These are phyloP conservation scores for Straminergon stramineum DNA, from an alignment of 225 moss, liverwort and hornwort genomes.

Conservation along the genomic window DNA sequence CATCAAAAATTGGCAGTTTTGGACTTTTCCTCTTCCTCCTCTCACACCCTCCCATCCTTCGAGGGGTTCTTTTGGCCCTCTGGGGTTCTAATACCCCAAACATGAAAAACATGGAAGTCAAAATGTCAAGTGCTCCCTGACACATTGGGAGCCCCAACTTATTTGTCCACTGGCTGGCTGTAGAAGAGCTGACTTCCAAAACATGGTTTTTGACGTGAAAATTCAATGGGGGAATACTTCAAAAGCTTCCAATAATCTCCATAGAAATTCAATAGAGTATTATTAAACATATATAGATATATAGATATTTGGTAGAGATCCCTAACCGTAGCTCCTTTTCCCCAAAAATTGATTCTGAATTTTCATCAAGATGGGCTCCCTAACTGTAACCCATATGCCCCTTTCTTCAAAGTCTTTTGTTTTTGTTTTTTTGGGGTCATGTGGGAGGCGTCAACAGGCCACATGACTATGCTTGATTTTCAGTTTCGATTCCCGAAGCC, in stretches of 20 bases:
- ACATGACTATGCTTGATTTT: constrained; percentile 12
- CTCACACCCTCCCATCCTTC: background rate
- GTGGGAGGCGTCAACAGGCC: constrained; percentile 16
- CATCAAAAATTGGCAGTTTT: background rate
- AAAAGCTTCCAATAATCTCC: background rate
- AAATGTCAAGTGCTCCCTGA: no score
- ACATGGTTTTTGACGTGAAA: background rate
- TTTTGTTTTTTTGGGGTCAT: background rate
- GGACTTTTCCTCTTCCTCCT: background rate
- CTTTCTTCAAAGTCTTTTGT: background rate
- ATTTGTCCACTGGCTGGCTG: background rate
- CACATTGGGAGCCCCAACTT: background rate
- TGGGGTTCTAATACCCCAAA: background rate
- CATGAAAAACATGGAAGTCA: no score
- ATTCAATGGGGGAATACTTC: background rate
- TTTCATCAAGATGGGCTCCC: background rate
- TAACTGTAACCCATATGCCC: background rate
- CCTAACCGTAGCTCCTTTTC: background rate
- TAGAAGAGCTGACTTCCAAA: background rate
- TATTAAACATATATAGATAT: no score
- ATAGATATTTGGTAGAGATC: background rate
- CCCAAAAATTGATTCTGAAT: background rate
- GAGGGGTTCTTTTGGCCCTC: background rate
- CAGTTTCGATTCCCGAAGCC: background rate
- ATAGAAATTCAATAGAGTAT: background rate